Conservation (phyloP, 495 filamentous ascomycete genomes). For the Hypoxylon intermedium region DNA sequence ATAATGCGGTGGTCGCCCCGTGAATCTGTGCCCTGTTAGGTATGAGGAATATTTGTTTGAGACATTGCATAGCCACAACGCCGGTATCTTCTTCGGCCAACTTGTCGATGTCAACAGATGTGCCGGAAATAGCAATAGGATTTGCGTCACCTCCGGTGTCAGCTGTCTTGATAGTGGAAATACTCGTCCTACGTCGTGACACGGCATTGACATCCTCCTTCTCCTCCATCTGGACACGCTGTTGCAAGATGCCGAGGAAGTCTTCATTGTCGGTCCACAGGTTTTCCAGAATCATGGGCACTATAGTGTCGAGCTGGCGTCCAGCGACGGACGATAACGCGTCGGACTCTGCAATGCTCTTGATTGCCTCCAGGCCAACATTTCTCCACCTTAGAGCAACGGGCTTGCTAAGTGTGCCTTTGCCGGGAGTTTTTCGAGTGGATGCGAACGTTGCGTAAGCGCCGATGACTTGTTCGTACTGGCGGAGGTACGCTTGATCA, state of each 20-base stretch:
- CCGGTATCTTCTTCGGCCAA: conserved; percentile 87
- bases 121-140: conserved; percentile 72
- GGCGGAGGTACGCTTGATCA: conserved; percentile 80
- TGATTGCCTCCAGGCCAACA: conserved; percentile 79
- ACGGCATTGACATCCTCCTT: conserved; percentile 67
- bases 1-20: conserved; percentile 69
- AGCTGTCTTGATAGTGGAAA: conserved; percentile 75
- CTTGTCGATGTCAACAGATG: conserved; percentile 82
- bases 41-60: conserved; percentile 78
- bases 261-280: conserved; percentile 78
- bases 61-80: conserved; percentile 77
- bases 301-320: conserved; percentile 73
- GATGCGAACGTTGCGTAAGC: conserved; percentile 80
- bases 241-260: conserved; percentile 67
- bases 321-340: conserved; percentile 75
- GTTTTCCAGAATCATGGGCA: conserved; percentile 85
- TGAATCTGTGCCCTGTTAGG: conserved; percentile 80
- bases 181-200: conserved; percentile 72
- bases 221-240: conserved; percentile 67
- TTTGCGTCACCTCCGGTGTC: conserved; percentile 70
- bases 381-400: conserved; percentile 85
- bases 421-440: conserved; percentile 55
- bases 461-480: conserved; percentile 79
- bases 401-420: conserved; percentile 67
- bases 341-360: conserved; percentile 77